Evolutionary conservation across 805 yeast genomes (phyloP).

Genomic region (Yamadazyma ubonensis): DNA sequence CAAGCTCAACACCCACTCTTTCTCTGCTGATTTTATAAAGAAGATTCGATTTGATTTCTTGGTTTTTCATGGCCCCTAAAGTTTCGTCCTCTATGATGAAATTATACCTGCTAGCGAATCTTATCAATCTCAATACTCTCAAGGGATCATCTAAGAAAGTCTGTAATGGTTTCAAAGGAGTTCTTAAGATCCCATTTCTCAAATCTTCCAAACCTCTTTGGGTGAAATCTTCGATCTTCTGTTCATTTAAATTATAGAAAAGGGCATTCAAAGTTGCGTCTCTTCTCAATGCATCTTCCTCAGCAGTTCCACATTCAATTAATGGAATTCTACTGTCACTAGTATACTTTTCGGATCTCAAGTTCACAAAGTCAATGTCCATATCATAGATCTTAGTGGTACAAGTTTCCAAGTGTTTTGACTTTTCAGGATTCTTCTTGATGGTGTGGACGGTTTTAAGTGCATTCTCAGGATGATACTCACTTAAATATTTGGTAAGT

Average conservation of each 20-base stretch:
- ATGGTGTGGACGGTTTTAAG: slow-evolving; percentile 60
- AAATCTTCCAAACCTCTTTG: slow-evolving; percentile 73
- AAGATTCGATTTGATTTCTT: slow-evolving; percentile 57
- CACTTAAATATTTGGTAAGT: slow-evolving; percentile 49
- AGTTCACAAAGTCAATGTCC: slow-evolving; percentile 92
- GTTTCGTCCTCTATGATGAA: slow-evolving; percentile 64
- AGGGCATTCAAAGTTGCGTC: slow-evolving; percentile 95
- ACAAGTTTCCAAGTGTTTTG: slow-evolving; percentile 95
- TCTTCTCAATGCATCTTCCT: slow-evolving; percentile 86
- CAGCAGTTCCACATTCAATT: slow-evolving; percentile 82
- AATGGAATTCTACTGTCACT: slow-evolving; percentile 83
- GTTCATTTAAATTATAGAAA: slow-evolving; percentile 74
- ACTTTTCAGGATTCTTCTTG: slow-evolving; percentile 90
- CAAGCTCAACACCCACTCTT: slow-evolving; percentile 82
- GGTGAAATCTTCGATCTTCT: slow-evolving; percentile 81
- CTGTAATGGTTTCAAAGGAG: slow-evolving; percentile 81
- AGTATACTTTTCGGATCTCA: slow-evolving; percentile 84
- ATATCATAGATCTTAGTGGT: slow-evolving; percentile 80
- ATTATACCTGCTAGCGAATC: slow-evolving; percentile 80
- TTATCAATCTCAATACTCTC: slow-evolving; percentile 76
- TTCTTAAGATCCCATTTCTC: slow-evolving; percentile 65
- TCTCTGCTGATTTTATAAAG: slow-evolving; percentile 81
- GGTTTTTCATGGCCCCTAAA: slow-evolving; percentile 60
- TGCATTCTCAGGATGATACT: slow-evolving; percentile 24
- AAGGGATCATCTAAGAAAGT: slow-evolving; percentile 95